Percentiles rank a stretch among this genome's conserved stretches.
These are phyloP conservation scores for Botrytis medusae DNA, from an alignment of 2,329 filamentous ascomycete genomes.

Conservation along the genomic window DNA sequence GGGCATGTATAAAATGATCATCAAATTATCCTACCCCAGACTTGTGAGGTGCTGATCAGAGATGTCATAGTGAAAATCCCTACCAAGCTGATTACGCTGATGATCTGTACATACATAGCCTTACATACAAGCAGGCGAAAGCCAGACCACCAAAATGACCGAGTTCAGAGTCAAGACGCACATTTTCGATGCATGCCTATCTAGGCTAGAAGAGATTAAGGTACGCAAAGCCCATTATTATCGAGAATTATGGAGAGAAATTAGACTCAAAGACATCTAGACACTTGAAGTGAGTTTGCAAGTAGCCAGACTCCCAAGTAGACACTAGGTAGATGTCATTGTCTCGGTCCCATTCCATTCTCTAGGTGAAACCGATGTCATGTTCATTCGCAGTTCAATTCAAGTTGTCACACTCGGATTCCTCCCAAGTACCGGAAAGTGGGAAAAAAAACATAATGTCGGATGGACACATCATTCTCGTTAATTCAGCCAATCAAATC, in stretches of 20 bases:
- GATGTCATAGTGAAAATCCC: not conserved
- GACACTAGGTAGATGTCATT: not conserved
- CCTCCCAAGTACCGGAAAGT: not conserved
- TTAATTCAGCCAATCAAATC: not conserved
- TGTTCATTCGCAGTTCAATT: not conserved
- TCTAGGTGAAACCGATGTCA: constrained; percentile 1
- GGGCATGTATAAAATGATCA: not conserved
- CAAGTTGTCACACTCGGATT: not conserved
- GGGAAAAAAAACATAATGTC: not conserved
- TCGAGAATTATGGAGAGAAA: not conserved
- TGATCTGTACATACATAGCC: not conserved
- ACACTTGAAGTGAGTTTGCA: not conserved
- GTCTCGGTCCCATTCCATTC: not conserved
- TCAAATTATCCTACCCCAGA: constrained; percentile 5
- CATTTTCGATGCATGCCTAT: not conserved
- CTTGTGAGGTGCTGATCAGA: constrained; percentile 8
- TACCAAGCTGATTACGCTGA: not conserved
- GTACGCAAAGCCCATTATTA: not conserved
- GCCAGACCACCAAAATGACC: not conserved
- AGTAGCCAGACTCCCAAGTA: not conserved
- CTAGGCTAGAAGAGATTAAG: not conserved
- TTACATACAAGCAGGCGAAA: not conserved
- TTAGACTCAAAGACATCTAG: not conserved
- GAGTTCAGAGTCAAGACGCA: not conserved
- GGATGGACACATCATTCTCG: not conserved